A percentile compares a stretch with the other conserved stretches of the same genome.
Evolutionary conservation across 805 yeast species (phyloP).

Genomic region (Pichia cabralensis): DNA sequence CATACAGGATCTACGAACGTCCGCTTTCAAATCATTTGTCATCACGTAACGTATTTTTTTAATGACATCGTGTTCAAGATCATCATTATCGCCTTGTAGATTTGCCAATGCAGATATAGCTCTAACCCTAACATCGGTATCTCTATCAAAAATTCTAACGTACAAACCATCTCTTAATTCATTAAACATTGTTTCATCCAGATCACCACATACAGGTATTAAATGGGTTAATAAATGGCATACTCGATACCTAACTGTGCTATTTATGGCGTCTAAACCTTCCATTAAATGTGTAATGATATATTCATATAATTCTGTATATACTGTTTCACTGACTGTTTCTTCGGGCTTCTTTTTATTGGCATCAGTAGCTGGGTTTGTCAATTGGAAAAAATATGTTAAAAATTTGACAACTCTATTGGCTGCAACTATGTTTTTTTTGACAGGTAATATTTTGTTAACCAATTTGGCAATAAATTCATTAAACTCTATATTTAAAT

Average conservation of each 20-base stretch:
- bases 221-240: slow-evolving; percentile 66
- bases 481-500: slow-evolving; percentile 49
- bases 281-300: slow-evolving; percentile 59
- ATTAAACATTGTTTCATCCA: slow-evolving; percentile 63
- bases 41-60: slow-evolving; percentile 40
- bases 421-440: slow-evolving; percentile 60
- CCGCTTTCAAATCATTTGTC: slow-evolving; percentile 75
- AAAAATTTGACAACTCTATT: slow-evolving; percentile 66
- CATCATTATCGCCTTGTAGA: slow-evolving; percentile 54
- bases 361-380: slow-evolving; percentile 22
- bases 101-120: slow-evolving; percentile 73
- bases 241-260: slow-evolving; percentile 68
- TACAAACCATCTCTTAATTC: slow-evolving; percentile 50
- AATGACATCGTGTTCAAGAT: slow-evolving; percentile 35
- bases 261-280: slow-evolving; percentile 71
- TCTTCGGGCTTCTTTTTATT: slow-evolving; percentile 27
- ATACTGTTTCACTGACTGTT: slow-evolving; percentile 21
- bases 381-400: slow-evolving; percentile 46
- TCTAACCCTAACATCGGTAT: slow-evolving; percentile 69
- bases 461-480: slow-evolving; percentile 49
- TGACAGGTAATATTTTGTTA: slow-evolving; percentile 56
- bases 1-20: slow-evolving; percentile 79
- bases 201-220: slow-evolving; percentile 62
- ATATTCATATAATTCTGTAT: slow-evolving; percentile 46
- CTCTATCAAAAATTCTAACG: slow-evolving; percentile 64